These are phyloP conservation scores for Candolleomyces efflorescens DNA, from an alignment of 768 basidiomycete genomes.

Conservation along the genomic window DNA sequence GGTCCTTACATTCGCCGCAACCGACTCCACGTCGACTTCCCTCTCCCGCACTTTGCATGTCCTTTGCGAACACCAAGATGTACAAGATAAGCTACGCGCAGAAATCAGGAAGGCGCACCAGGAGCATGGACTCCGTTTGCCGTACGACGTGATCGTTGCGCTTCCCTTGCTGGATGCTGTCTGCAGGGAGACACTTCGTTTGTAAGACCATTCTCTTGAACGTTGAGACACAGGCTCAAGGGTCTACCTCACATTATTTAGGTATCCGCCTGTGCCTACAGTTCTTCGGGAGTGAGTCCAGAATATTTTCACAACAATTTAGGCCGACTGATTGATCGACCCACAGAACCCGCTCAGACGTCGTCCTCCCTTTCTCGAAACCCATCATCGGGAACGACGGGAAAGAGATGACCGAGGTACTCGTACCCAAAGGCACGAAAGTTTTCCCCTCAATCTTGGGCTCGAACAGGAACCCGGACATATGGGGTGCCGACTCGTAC, in stretches of 20 bases:
- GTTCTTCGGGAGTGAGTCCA: constrained; percentile 12
- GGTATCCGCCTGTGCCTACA: constrained; percentile 10
- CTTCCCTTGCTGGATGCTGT: constrained; percentile 32
- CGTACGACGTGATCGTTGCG: constrained; percentile 24
- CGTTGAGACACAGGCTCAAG: neutral
- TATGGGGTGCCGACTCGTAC: constrained; percentile 34
- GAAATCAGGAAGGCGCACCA: constrained; percentile 31
- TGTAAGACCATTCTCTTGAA: constrained; percentile 10
- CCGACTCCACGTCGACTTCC: constrained; percentile 38
- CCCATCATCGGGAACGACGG: constrained; percentile 27
- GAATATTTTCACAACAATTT: too few species aligned
- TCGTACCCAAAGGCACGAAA: constrained; percentile 21
- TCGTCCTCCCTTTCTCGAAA: constrained; percentile 25
- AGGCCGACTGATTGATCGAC: neutral
- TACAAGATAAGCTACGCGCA: constrained; percentile 32
- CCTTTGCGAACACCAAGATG: constrained; percentile 29
- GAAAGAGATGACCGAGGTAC: constrained; percentile 19
- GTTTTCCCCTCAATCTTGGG: constrained; percentile 22
- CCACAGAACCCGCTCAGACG: constrained; percentile 16
- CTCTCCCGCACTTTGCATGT: constrained; percentile 29
- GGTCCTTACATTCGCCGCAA: constrained; percentile 34
- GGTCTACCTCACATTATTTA: neutral
- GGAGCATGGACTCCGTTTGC: constrained; percentile 19
- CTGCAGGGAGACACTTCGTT: constrained; percentile 28
- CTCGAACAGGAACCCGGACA: constrained; percentile 25